Evolutionary conservation across 306 rosid species (phyloP), one percentile per base, ranked within the genome.

Genomic region (Cotoneaster glaucophyllus): DNA sequence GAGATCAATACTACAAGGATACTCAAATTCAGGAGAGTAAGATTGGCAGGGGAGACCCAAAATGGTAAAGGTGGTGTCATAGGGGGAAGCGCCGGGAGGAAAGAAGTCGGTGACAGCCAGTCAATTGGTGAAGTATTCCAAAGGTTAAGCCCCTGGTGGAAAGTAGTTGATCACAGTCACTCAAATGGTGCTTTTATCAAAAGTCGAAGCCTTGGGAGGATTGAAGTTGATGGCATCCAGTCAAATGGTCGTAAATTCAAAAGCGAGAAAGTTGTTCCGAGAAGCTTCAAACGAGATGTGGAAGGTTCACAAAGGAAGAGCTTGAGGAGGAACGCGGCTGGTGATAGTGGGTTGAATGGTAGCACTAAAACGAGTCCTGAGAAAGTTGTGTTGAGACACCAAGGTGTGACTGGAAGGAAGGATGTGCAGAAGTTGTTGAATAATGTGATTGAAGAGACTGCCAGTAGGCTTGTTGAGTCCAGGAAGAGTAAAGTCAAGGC

Each of bases 381-480:
- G 87, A 79, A 75, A 77, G 92, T 91, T 78, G 87, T 91, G 71
- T 71, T 93, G 79, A 91, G 86, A 78, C 97, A 84, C 81, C 97
- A 79, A 75, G 73, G 78, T 58, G 79, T 81, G 66, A 84, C 70
- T 31, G 87, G 87, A 70, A 93, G 79, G 86, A 88, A 84, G 81
- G 85, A 67, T 45, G 68, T 71, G 19, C 88, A 64, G 72, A 85
- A 85, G 73, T 82, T 88, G 86, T 87, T 88, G 69, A 93, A 93
- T 61, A 93, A 91, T 82, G 96, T 91, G 80, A 93, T 93, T 82
- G 93, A 93, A 89, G 98, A 93, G 86, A 91, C 98, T 1, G 98
- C 98, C 74, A 93, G 79, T 76, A 93, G 79, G 88, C 98, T 93
- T 85, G 87, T 85, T 22, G 85, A 71, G 76, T 63, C 85, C 19